These are phyloP conservation scores for Pelargonium australe DNA, from an alignment of 441 rosid genomes.

Conservation along the genomic window DNA sequence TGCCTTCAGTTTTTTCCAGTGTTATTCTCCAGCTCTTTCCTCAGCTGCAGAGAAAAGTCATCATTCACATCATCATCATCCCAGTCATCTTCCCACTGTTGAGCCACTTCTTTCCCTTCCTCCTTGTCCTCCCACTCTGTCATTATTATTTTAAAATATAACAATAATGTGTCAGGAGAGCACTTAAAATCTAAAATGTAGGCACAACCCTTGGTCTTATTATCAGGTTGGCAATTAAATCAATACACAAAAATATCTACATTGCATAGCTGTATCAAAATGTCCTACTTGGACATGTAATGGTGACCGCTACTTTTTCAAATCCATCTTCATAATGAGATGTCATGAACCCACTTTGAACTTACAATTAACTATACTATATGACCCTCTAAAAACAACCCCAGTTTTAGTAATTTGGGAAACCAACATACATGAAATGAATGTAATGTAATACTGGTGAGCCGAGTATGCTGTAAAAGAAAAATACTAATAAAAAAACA, in stretches of 20 bases:
- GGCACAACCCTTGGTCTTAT: not conserved
- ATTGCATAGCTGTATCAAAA: not conserved
- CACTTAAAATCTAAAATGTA: not conserved
- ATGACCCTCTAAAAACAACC: too few species aligned
- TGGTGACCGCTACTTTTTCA: not conserved
- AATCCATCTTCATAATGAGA: not conserved
- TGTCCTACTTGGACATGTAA: not conserved
- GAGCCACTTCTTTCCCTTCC: slow-evolving; percentile 61
- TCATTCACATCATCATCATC: slow-evolving; percentile 92
- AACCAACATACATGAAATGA: too few species aligned
- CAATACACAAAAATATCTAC: not conserved
- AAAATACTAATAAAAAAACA: too few species aligned
- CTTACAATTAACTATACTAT: too few species aligned
- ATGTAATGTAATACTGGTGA: too few species aligned
- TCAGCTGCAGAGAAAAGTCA: slow-evolving; percentile 79
- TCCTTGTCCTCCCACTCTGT: slow-evolving; percentile 73
- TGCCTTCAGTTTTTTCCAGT: slow-evolving; percentile 37
- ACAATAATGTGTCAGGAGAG: not conserved
- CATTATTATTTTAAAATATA: not conserved
- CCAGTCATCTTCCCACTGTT: slow-evolving; percentile 98
- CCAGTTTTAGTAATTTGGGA: too few species aligned
- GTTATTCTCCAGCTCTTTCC: slow-evolving; percentile 62
- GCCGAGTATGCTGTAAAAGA: too few species aligned
- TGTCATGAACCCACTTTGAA: not conserved
- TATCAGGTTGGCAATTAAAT: not conserved